A percentile compares a stretch with the other conserved stretches of the same genome.
These are phyloP conservation scores for Suillus lakei DNA, from an alignment of 768 basidiomycete species.

Conservation along the genomic window DNA sequence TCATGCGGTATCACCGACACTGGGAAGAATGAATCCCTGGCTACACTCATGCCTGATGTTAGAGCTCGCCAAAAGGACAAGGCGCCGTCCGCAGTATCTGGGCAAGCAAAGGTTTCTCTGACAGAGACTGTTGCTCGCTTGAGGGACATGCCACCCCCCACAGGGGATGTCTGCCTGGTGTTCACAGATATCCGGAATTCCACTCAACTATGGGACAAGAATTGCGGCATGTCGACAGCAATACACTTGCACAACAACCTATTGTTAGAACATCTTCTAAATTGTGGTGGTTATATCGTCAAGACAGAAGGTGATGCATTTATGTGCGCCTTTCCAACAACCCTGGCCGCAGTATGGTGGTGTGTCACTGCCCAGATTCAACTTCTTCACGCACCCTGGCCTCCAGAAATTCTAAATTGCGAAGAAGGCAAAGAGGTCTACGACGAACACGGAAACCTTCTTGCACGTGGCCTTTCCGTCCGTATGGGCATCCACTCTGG, in stretches of 20 bases:
- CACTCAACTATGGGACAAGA: constrained; percentile 66
- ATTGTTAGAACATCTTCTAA: constrained; percentile 58
- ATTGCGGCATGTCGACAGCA: constrained; percentile 92
- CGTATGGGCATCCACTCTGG: constrained; percentile 99
- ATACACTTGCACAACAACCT: constrained; percentile 89
- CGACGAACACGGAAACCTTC: constrained; percentile 66
- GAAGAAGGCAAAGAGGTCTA: constrained; percentile 85
- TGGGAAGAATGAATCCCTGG: constrained; percentile 67
- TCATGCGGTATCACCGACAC: constrained; percentile 96
- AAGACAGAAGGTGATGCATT: constrained; percentile 99
- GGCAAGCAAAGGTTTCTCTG: constrained; percentile 61
- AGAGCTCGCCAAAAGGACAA: constrained; percentile 68
- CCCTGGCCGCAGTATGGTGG: constrained; percentile 91
- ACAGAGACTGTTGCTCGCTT: constrained; percentile 65
- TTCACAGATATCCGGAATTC: constrained; percentile 99
- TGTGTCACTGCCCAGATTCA: constrained; percentile 84
- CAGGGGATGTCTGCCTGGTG: constrained; percentile 86
- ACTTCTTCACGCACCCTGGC: constrained; percentile 86
- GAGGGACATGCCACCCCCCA: constrained; percentile 82
- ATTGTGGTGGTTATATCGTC: constrained; percentile 97
- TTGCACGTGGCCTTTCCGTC: constrained; percentile 91
- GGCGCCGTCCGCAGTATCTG: constrained; percentile 96
- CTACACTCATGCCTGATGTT: constrained; percentile 89
- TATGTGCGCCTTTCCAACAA: constrained; percentile 97
- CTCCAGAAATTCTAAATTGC: constrained; percentile 88